Evolutionary conservation across 2,329 filamentous ascomycete species (phyloP).

Genomic region (Xylariaceae sp.): DNA sequence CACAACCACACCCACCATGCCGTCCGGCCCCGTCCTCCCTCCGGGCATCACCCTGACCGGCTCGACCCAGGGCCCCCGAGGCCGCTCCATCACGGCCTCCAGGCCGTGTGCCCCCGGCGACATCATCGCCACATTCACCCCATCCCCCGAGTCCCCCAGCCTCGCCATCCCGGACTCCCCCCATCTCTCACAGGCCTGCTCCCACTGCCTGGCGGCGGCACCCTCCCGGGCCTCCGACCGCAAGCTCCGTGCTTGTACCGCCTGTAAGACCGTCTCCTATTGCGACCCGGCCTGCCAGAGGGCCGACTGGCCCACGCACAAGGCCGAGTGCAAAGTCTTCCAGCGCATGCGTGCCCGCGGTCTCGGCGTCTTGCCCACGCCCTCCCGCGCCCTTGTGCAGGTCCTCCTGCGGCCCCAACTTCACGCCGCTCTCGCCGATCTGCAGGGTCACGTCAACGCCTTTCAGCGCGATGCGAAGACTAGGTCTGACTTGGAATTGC

Average conservation of each 20-base stretch:
- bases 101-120: slow-evolving; percentile 40
- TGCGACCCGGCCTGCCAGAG: slow-evolving; percentile 51
- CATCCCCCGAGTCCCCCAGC: slow-evolving; percentile 24
- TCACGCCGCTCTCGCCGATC: slow-evolving; percentile 27
- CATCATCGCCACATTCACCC: slow-evolving; percentile 39
- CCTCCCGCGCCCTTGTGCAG: slow-evolving; percentile 50
- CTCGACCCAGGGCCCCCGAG: no score
- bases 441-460: slow-evolving; percentile 44
- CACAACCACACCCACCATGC: no score
- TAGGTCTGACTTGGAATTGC: slow-evolving; percentile 45
- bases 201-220: slow-evolving; percentile 21
- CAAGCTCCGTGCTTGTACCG: slow-evolving; percentile 41
- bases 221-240: slow-evolving; percentile 7
- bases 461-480: slow-evolving; percentile 29
- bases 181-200: slow-evolving; percentile 40
- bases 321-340: slow-evolving; percentile 48
- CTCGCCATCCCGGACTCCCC: slow-evolving; percentile 44
- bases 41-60: no score
- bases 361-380: slow-evolving; percentile 44
- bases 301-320: slow-evolving; percentile 50
- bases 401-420: slow-evolving; percentile 37
- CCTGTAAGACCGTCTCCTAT: slow-evolving; percentile 51
- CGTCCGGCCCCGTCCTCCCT: no score
- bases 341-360: slow-evolving; percentile 31
- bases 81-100: slow-evolving; percentile 43